Evolutionary conservation across 1,139 yeast species (phyloP), one percentile per base, ranked within the genome.

Genomic region (Martiniozyma asiatica): DNA sequence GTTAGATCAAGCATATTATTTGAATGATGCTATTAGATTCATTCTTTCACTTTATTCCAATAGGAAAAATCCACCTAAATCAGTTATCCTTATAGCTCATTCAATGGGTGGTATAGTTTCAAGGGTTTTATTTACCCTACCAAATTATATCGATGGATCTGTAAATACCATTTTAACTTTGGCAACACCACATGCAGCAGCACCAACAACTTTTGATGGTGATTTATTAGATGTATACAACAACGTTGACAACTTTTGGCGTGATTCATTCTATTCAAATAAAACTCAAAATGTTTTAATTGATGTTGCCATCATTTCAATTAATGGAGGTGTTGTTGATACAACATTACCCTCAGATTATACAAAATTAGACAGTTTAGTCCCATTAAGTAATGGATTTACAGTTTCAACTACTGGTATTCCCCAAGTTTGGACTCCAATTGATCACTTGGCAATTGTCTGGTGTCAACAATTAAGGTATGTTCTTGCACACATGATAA

Each of bases 61-160:
- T 10, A 41, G 43, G 26, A 42, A 42, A 6, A 42, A 51, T 9
- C 46, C 43, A 34, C 42, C 42, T 18, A 57, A 58, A 20, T 77
- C 94, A 0, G 94, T 92, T 5, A 69, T 87, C 1, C 50, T 92
- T 0, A 49, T 92, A 4, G 96, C 85, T 2, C 99, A 92, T 56
- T 89, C 98, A 1, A 87, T 87, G 97, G 97, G 97, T 22, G 97
- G 97, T 4, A 71, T 87, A 12, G 96, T 87, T 2, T 78, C 94
- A 4, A 61, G 96, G 35, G 74, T 80, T 1, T 70, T 84, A 72
- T 61, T 81, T 10, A 74, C 89, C 0, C 55, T 89, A 35, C 82
- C 87, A 1, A 85, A 84, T 46, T 87, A 84, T 50, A 47, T 61
- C 1, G 68, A 68, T 2, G 69, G 65, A 12, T 77, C 94, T 1